Evolutionary conservation across 306 rosid species (phyloP), one percentile per base, ranked within the genome.

Genomic region (Acacia crassicarpa): DNA sequence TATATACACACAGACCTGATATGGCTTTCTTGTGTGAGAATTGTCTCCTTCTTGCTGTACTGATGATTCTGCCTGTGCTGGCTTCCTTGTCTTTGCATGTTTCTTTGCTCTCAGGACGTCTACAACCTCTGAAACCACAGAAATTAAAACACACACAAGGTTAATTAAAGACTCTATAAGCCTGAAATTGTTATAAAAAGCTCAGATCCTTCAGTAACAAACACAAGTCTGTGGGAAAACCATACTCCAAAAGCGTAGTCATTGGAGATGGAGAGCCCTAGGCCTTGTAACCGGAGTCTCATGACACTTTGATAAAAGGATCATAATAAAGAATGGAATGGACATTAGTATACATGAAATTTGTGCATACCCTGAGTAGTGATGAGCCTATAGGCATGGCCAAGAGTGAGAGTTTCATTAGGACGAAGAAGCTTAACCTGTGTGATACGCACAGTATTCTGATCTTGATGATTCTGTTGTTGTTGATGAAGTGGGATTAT

Each of bases 391-490:
- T 96, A 96, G 71, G 99, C 99, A 85, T 96, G 99, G 69, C 99
- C 98, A 30, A 96, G 98, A 82, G 93, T 86, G 78, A 96, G 99
- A 84, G 95, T 91, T 76, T 94, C 98, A 75, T 83, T 92, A 11
- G 94, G 92, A 76, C 97, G 84, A 56, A 96, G 99, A 75, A 96
- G 93, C 95, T 96, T 96, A n/a, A 96, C 95, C 4, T 95, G 93
- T 9, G 97, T 96, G 79, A 93, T 91, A 8, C 94, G 91, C 40
- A 96, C 97, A 0, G 91, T 78, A 33, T 90, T 90, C 1, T 86
- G 84, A 38, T 84, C 88, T 2, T 80, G 89, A 7, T 80, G 58
- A 51, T 51, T 51, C 67, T 53, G 59, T 53, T 53, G 59, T 32
- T 88, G 85, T 1, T 89, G 80, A 38, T 94, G 94, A 89, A 96